Base-by-base conservation (phyloP, 1,284 basidiomycete species). In the Apiotrichum brassicae region DNA sequence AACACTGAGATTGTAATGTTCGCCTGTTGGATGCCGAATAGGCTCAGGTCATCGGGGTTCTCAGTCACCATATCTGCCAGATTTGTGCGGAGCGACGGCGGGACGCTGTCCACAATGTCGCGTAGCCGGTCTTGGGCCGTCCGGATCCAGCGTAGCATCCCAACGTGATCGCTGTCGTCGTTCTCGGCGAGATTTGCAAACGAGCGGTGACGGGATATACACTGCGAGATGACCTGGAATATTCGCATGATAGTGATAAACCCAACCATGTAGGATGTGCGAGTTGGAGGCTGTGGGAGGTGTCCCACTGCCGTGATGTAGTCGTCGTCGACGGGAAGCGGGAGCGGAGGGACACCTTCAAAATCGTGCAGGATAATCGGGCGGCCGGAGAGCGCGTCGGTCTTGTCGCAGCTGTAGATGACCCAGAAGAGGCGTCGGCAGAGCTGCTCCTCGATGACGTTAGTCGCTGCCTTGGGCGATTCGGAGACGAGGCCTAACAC, bases 301-400 rank as follows among this genome's bases (percentile, higher is more conserved):
- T 43, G 13, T 5, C 51, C 45, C 12, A 40, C 46, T 25, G 46
- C 44, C 13, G 63, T 58, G 26, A 65, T 50, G 41, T 56, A 60
- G 36, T 65, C 63, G 58, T 65, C 63, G 58, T 65, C 63, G 1
- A 63, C 48, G 38, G 60, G 54, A 36, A 61, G 46, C 4, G 63
- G 63, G 6, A 59, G 24, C 0, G 63, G 63, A 3, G 60, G 58
- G 2, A 57, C 34, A 22, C 58, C 60, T 28, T 65, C 61, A 38
- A 57, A 50, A 36, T 65, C 57, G 40, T 57, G 50, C 13, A 62
- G 39, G 6, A 57, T 49, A 4, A 60, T 54, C 1, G 57, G 48
- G 14, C 53, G 53, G 20, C 61, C 63, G 13, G 55, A 58, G 38
- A 63, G 48, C 16, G 56, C 60, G 35, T 60, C 60, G 12, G 60